These are phyloP conservation scores for Phytophthora fragariaefolia DNA, from an alignment of 352 stramenopile species.

Conservation along the genomic window DNA sequence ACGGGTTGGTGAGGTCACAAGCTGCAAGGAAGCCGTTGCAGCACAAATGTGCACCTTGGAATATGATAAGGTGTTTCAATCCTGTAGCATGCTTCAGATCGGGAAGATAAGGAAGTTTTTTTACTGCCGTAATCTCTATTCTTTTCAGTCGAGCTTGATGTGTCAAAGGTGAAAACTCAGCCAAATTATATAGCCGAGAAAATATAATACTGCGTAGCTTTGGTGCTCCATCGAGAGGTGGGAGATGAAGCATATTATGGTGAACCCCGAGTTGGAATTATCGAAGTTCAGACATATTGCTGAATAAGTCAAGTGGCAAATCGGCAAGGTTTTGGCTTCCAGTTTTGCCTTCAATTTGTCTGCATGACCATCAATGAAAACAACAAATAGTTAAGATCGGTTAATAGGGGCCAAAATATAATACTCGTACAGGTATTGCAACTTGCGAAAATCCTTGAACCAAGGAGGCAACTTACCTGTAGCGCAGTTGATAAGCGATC, in stretches of 20 bases:
- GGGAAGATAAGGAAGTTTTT: constrained; percentile 10
- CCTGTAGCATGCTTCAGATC: constrained; percentile 17
- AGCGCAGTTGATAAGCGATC: constrained; percentile 35
- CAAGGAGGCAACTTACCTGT: constrained; percentile 32
- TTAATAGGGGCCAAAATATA: no score
- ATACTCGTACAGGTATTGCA: constrained; percentile 45
- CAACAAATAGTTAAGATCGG: neutral
- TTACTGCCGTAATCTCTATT: constrained; percentile 25
- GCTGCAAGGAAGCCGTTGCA: constrained; percentile 45
- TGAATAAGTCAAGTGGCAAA: constrained; percentile 37
- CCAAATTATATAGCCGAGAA: constrained; percentile 15
- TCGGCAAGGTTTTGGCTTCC: constrained; percentile 21
- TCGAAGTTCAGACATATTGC: constrained; percentile 27
- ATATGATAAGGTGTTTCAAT: constrained; percentile 27
- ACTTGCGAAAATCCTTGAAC: constrained; percentile 35
- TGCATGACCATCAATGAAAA: constrained; percentile 4
- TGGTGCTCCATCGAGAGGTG: constrained; percentile 27
- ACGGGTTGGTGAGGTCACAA: constrained; percentile 39
- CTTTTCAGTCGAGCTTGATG: constrained; percentile 18
- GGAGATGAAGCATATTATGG: constrained; percentile 20
- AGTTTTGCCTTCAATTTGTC: constrained; percentile 44
- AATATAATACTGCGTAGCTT: constrained; percentile 41
- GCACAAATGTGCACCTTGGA: constrained; percentile 30
- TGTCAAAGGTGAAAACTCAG: constrained; percentile 26
- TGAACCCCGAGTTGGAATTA: constrained; percentile 45